A percentile compares a stretch with the other conserved stretches of the same genome.
phyloP scores from a whole-genome alignment of 2,329 filamentous ascomycete genomes.

The Penicillium paneum region DNA sequence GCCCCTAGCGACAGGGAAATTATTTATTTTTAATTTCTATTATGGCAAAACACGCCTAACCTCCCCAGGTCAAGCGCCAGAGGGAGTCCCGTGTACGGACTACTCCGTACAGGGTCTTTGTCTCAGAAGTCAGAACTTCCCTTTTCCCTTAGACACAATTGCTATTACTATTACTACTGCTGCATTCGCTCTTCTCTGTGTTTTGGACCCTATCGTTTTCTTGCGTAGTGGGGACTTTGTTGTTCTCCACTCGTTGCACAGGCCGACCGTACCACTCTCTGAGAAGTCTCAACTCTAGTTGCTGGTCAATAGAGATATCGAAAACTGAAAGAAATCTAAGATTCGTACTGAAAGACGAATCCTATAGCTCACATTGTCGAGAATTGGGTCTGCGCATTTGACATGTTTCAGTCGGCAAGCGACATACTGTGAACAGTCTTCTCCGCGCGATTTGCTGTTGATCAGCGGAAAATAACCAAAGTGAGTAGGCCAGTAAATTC shows the following conservation, averaged over 20 bases:
- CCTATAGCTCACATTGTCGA: background rate
- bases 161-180: background rate
- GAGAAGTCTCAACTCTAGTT: background rate
- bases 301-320: background rate
- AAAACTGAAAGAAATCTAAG: background rate
- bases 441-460: background rate
- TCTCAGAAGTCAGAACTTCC: background rate
- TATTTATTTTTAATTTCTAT: background rate
- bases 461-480: slow-evolving; percentile 8
- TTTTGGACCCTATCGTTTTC: background rate
- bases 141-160: background rate
- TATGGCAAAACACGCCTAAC: slow-evolving; percentile 1
- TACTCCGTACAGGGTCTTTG: background rate
- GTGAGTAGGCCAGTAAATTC: slow-evolving; percentile 8
- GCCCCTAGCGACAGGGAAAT: slow-evolving; percentile 16
- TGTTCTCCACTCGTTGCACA: slow-evolving; percentile 26
- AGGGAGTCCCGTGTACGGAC: slow-evolving; percentile 1
- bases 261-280: slow-evolving; percentile 17
- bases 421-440: background rate
- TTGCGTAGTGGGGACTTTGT: slow-evolving; percentile 17
- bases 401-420: slow-evolving; percentile 11
- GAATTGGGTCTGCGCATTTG: slow-evolving; percentile 1
- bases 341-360: background rate
- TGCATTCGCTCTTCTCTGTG: background rate
- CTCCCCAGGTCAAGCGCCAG: background rate